These are phyloP conservation scores for Termitomyces sp. DNA, from an alignment of 768 basidiomycete species.

Conservation along the genomic window DNA sequence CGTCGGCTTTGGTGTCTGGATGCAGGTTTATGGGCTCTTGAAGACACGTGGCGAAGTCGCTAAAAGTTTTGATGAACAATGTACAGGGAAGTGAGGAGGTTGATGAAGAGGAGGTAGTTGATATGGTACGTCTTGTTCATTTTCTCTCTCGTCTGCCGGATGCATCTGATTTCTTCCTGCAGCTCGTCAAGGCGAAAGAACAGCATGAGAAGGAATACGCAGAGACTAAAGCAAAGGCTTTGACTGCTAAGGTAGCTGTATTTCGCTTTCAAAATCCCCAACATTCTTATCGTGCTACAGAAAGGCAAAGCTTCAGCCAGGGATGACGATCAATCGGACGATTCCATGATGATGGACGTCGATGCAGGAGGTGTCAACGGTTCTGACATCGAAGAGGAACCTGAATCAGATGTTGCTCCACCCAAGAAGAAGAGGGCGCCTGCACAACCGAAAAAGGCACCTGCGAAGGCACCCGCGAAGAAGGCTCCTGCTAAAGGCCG, in stretches of 20 bases:
- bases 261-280: neutral
- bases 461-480: conserved; percentile 34
- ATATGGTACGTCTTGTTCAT: conserved; percentile 42
- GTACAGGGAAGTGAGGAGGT: conserved; percentile 61
- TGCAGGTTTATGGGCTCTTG: conserved; percentile 1
- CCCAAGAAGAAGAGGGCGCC: conserved; percentile 41
- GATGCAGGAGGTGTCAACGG: conserved; percentile 37
- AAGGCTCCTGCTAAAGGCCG: conserved; percentile 43
- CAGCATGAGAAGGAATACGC: conserved; percentile 59
- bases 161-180: neutral
- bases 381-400: conserved; percentile 46
- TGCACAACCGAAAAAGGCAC: conserved; percentile 25
- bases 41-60: conserved; percentile 60
- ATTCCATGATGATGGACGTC: conserved; percentile 78
- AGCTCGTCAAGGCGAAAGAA: conserved; percentile 71
- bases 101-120: conserved; percentile 72
- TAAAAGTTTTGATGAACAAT: conserved; percentile 61
- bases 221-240: conserved; percentile 36
- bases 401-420: conserved; percentile 41
- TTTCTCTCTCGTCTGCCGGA: neutral
- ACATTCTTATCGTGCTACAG: neutral
- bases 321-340: conserved; percentile 52
- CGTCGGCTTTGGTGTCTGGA: neutral
- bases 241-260: conserved; percentile 37
- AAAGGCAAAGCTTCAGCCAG: conserved; percentile 49